Conservation (phyloP, 108 stramenopile genomes). For the Hondaea fermentalgiana region DNA sequence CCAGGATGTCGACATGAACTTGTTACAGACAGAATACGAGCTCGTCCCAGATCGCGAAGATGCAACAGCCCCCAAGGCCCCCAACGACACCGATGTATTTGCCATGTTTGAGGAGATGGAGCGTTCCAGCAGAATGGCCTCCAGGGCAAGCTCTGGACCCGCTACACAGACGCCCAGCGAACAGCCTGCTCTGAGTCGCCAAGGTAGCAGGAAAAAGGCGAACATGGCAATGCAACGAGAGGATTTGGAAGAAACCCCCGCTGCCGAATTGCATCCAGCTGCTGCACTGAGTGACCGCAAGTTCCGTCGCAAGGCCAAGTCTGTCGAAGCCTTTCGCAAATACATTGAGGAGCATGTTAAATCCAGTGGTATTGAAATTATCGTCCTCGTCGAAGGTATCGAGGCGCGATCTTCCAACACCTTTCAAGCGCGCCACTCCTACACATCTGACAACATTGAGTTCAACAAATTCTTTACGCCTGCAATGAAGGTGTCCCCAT, state of each 20-base stretch:
- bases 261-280: too few relatives aligned
- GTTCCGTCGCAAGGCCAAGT: not conserved
- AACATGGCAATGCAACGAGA: too few relatives aligned
- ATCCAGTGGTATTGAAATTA: not conserved
- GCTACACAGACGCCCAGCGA: too few relatives aligned
- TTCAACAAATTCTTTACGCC: constrained; percentile 57
- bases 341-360: not conserved
- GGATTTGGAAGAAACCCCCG: not conserved
- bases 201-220: too few relatives aligned
- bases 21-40: not conserved
- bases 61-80: not conserved
- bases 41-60: not conserved
- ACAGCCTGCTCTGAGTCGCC: too few relatives aligned
- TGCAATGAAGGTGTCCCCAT: constrained; percentile 28
- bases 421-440: constrained; percentile 65
- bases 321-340: not conserved
- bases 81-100: not conserved
- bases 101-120: not conserved
- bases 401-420: not conserved
- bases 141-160: not conserved
- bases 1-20: constrained; percentile 15
- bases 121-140: not conserved
- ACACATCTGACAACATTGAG: constrained; percentile 64
- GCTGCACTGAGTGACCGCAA: not conserved
- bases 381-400: constrained; percentile 20